Percentiles rank a stretch among this genome's conserved stretches.
Evolutionary conservation across 768 basidiomycete genomes (phyloP).

Genomic region (Naematelia aurantialba): DNA sequence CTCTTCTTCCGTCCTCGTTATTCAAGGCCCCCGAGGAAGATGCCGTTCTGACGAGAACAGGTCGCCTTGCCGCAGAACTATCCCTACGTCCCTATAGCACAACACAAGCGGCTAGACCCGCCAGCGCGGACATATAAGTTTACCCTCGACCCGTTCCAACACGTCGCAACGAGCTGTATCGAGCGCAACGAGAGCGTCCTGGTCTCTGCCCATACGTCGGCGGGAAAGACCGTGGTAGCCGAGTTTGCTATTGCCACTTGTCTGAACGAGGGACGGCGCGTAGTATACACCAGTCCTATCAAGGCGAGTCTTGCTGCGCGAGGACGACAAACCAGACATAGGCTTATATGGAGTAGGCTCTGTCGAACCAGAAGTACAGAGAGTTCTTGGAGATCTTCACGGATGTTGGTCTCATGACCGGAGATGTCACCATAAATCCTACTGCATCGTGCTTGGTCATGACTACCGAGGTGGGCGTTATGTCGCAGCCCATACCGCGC

Average conservation of each 20-base stretch:
- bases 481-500: neutral
- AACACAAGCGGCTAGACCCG: slow-evolving; percentile 85
- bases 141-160: slow-evolving; percentile 93
- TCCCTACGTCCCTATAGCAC: slow-evolving; percentile 80
- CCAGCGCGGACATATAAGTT: slow-evolving; percentile 93
- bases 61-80: slow-evolving; percentile 92
- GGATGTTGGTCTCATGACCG: slow-evolving; percentile 98
- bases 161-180: slow-evolving; percentile 88
- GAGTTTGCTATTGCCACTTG: slow-evolving; percentile 99
- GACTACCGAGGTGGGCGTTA: slow-evolving; percentile 82
- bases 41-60: slow-evolving; percentile 56
- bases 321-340: neutral
- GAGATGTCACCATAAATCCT: slow-evolving; percentile 98
- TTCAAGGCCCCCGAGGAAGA: neutral
- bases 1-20: neutral
- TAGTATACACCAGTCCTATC: slow-evolving; percentile 99
- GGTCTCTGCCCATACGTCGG: slow-evolving; percentile 97
- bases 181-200: slow-evolving; percentile 96
- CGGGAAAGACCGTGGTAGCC: slow-evolving; percentile 98
- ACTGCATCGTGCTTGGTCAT: slow-evolving; percentile 95
- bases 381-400: slow-evolving; percentile 96
- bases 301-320: slow-evolving; percentile 65
- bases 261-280: slow-evolving; percentile 86
- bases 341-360: slow-evolving; percentile 58
- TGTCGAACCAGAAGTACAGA: slow-evolving; percentile 98